Evolutionary conservation across 345 rosid genomes (phyloP).

Genomic region (Camelina laxa): DNA sequence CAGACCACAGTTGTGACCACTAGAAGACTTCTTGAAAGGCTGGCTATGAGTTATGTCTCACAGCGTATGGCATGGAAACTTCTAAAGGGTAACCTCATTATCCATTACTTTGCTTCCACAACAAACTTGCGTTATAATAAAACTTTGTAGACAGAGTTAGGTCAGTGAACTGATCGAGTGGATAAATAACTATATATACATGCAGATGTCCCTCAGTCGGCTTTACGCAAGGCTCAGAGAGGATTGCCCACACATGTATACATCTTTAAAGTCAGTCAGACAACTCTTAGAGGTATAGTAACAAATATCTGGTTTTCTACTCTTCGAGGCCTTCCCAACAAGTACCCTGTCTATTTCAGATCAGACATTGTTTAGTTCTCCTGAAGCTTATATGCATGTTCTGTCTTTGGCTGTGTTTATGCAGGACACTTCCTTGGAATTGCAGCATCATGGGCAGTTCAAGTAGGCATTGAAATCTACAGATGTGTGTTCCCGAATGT

Average conservation of each 20-base stretch:
- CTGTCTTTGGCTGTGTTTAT: conserved; percentile 22
- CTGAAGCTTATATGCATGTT: not conserved
- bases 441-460: conserved; percentile 90
- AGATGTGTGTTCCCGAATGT: conserved; percentile 49
- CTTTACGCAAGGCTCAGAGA: conserved; percentile 79
- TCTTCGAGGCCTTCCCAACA: conserved; percentile 10
- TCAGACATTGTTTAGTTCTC: conserved; percentile 14
- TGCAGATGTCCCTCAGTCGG: conserved; percentile 85
- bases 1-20: conserved; percentile 92
- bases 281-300: conserved; percentile 84
- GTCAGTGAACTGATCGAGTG: conserved; percentile 8
- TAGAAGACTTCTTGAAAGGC: conserved; percentile 85
- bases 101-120: conserved; percentile 10
- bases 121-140: not conserved
- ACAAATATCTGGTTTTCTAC: not conserved
- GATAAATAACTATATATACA: conserved; percentile 23
- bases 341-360: not conserved
- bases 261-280: conserved; percentile 71
- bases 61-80: conserved; percentile 97
- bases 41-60: conserved; percentile 78
- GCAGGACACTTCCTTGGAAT: conserved; percentile 84
- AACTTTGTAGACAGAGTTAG: not conserved
- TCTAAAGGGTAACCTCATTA: conserved; percentile 71
- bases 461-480: conserved; percentile 82
- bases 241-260: conserved; percentile 70